phyloP scores from a whole-genome alignment of 2,329 filamentous ascomycete genomes.

The Neodidymelliopsis sp. region DNA sequence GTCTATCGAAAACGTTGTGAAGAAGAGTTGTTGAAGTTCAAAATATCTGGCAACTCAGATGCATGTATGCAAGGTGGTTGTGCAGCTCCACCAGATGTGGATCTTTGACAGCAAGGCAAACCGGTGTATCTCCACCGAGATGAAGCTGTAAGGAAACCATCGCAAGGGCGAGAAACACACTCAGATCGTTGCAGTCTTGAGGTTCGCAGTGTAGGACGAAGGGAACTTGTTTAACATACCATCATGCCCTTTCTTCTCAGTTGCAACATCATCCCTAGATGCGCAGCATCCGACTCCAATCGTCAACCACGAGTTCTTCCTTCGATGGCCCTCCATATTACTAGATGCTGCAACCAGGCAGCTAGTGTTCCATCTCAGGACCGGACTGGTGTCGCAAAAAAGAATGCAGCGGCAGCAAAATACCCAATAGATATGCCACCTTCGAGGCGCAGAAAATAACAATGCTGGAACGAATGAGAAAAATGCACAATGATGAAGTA shows the following conservation, averaged over 20 bases:
- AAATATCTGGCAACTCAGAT: slow-evolving; percentile 4
- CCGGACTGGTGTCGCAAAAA: slow-evolving; percentile 11
- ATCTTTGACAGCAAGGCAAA: slow-evolving; percentile 20
- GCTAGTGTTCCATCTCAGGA: slow-evolving; percentile 32
- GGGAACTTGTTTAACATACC: slow-evolving; percentile 35
- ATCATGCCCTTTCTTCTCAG: slow-evolving; percentile 33
- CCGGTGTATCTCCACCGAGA: slow-evolving; percentile 9
- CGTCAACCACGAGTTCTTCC: slow-evolving; percentile 43
- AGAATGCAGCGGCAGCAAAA: slow-evolving; percentile 9
- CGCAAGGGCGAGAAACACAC: not conserved
- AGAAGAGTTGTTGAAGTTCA: not conserved
- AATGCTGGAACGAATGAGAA: slow-evolving; percentile 19
- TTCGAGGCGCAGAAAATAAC: slow-evolving; percentile 1
- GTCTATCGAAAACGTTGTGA: not conserved
- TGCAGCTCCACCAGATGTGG: slow-evolving; percentile 15
- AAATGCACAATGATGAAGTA: slow-evolving; percentile 13
- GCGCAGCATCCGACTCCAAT: slow-evolving; percentile 49
- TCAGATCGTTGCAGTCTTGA: not conserved
- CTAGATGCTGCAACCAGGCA: slow-evolving; percentile 37
- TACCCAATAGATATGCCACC: not conserved
- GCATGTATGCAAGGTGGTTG: slow-evolving; percentile 9
- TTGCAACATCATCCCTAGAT: slow-evolving; percentile 39
- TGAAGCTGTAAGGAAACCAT: slow-evolving; percentile 11
- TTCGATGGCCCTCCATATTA: slow-evolving; percentile 30
- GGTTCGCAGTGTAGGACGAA: slow-evolving; percentile 13